Evolutionary conservation across 768 basidiomycete species (phyloP), one percentile per base, ranked within the genome.

Genomic region (Infundibulicybe gibba): DNA sequence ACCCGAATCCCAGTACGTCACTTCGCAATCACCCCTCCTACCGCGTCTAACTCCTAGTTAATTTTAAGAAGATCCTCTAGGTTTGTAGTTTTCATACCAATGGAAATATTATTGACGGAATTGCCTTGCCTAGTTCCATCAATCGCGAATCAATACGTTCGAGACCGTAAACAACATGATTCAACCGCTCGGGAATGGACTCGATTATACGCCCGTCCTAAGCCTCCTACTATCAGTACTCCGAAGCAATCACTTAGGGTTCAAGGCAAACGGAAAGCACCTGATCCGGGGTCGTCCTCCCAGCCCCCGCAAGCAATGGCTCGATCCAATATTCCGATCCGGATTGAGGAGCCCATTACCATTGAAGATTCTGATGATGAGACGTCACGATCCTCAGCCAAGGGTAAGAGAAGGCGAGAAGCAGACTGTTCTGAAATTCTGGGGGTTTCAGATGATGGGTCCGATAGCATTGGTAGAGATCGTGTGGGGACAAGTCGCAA

Each of bases 1-100:
- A 97, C 55, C 94, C 94, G 0, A 97, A 97, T 69, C 94, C 94
- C 1, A 77, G 91, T 92, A 61, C 50, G 89, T 74, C 40, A 33
- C 25, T 33, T 31, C 19, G 21, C 44, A 5, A 16, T n/a, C 25
- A 6, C n/a, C 16, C 17, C n/a, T 16, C n/a, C 40, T 33, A 43
- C 35, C 30, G 25, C 45, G 5, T 31, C 48, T 43, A 48, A 20
- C 48, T 47, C 19, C 39, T 41, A 59, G 39, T 51, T 55, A 42
- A 41, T 32, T 17, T 32, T 16, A 54, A 88, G 87, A 80, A 58
- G 87, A 89, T 56, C 87, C 87, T 0, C 65, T 88, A 55, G 85
- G 84, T 86, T 60, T 52, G 71, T 49, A 38, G n/a, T 44, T 8
- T n/a, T 2, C 32, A 40, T n/a, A 30, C 15, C 46, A 25, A 25